Percentiles rank a stretch among this genome's conserved stretches.
Conservation (phyloP, 2,329 filamentous ascomycete genomes). For the Sporothrix brasiliensis region DNA sequence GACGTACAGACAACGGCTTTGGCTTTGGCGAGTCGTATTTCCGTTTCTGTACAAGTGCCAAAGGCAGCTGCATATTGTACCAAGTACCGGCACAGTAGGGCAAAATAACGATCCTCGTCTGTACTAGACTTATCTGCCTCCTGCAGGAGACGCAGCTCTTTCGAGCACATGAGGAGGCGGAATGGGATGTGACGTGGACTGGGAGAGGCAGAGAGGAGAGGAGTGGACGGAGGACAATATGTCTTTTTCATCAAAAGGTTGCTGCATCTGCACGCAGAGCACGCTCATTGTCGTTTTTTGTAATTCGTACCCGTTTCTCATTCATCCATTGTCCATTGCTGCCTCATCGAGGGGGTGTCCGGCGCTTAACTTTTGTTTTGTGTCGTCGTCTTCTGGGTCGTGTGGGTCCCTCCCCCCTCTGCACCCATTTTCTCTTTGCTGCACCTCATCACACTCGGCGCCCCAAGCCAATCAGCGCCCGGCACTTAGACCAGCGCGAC, state of each 20-base stretch:
- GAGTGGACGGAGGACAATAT: not conserved
- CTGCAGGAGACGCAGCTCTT: constrained; percentile 20
- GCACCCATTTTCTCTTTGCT: not conserved
- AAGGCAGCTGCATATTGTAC: not conserved
- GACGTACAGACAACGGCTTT: too few species aligned
- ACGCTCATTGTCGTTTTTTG: not conserved
- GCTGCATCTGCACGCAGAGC: not conserved
- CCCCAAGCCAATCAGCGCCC: constrained; percentile 23
- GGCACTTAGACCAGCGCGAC: constrained; percentile 27
- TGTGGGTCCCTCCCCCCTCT: not conserved
- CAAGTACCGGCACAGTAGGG: not conserved
- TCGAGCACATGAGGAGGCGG: constrained; percentile 19
- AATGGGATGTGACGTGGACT: not conserved
- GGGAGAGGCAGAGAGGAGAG: not conserved
- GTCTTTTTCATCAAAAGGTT: too few species aligned
- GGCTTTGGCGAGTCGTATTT: too few species aligned
- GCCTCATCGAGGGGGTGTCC: not conserved
- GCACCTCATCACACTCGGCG: constrained; percentile 7
- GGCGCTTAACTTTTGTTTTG: constrained; percentile 17
- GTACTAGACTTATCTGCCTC: constrained; percentile 1
- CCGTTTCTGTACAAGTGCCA: not conserved
- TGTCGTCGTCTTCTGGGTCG: constrained; percentile 10
- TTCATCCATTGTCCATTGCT: not conserved
- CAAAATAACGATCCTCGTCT: not conserved
- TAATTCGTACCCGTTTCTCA: not conserved